Conservation (phyloP, 2,329 filamentous ascomycete genomes). For the Lasiodiplodia hormozganensis region DNA sequence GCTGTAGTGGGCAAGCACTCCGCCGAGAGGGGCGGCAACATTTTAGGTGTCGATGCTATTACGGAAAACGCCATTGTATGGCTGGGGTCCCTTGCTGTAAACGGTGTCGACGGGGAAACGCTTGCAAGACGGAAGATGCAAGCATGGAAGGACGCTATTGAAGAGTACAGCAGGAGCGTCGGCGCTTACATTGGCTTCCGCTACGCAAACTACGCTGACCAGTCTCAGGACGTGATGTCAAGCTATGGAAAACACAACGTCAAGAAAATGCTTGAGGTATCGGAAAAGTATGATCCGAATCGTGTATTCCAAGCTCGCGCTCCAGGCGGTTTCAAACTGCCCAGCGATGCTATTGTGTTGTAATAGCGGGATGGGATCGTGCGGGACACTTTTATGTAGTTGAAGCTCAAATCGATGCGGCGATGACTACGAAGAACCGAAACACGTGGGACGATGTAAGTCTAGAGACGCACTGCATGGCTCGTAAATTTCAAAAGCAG, state of each 20-base stretch:
- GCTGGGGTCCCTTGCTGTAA: conserved; percentile 33
- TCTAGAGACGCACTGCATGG: no score
- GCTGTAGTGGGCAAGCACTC: conserved; percentile 46
- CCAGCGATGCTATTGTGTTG: neutral
- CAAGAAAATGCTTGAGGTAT: conserved; percentile 33
- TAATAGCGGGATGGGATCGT: no score
- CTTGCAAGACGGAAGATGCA: conserved; percentile 28
- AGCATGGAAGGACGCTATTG: conserved; percentile 33
- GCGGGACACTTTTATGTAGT: no score
- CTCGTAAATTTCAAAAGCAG: no score
- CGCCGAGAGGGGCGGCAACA: conserved; percentile 47
- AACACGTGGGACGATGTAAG: no score
- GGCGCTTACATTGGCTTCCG: conserved; percentile 27
- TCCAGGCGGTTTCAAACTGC: conserved; percentile 13
- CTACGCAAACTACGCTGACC: conserved; percentile 38
- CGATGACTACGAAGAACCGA: no score
- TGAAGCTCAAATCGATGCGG: no score
- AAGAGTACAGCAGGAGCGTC: conserved; percentile 4
- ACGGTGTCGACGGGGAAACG: conserved; percentile 35
- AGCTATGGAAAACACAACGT: conserved; percentile 37
- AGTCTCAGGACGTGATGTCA: conserved; percentile 38
- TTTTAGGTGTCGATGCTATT: conserved; percentile 46
- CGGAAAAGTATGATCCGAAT: conserved; percentile 37
- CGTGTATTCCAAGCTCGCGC: conserved; percentile 38
- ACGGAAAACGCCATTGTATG: conserved; percentile 17